Evolutionary conservation across 768 basidiomycete genomes (phyloP), one percentile per base, ranked within the genome.

Genomic region (Neoboletus subvelutipes): DNA sequence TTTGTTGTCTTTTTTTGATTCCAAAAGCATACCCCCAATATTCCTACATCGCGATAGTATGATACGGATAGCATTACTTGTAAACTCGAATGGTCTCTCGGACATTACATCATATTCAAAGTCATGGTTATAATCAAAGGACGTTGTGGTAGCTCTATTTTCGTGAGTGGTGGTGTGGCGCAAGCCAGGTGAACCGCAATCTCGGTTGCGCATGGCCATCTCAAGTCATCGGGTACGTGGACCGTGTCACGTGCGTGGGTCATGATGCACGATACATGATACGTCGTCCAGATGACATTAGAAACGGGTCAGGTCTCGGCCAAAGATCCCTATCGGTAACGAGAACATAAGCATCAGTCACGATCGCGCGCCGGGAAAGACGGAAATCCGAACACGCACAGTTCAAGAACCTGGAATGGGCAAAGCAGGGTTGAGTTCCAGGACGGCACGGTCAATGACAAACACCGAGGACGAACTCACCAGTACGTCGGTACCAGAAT

Each of bases 241-340:
- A 10, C 37, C 20, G 33, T 18, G 43, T 45, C 40, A 45, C 36
- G 47, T 54, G 41, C 42, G 36, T 52, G 51, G 20, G 29, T 52
- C 41, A 57, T 20, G 42, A 26, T 18, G 13, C 28, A 20, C n/a
- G n/a, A n/a, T 39, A 45, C 28, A 22, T 39, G 47, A 45, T 41
- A 50, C 36, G 33, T 60, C 45, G 45, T 43, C 42, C 42, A 46
- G 15, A 56, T 8, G 41, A 26, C 28, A 45, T 79, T 71, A 89
- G 67, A 90, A 88, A 15, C 86, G 81, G 22, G 83, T 86, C 55
- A 90, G 69, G 67, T 90, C 88, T 28, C 88, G 83, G 8, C 87
- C 87, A 69, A 88, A 87, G 46, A 88, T 86, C 87, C 85, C 85
- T 86, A 63, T 43, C 18, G 37, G 48, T 36, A 17, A 42, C 37